Base-by-base conservation (phyloP, 345 rosid species). In the Gossypium raimondii region DNA sequence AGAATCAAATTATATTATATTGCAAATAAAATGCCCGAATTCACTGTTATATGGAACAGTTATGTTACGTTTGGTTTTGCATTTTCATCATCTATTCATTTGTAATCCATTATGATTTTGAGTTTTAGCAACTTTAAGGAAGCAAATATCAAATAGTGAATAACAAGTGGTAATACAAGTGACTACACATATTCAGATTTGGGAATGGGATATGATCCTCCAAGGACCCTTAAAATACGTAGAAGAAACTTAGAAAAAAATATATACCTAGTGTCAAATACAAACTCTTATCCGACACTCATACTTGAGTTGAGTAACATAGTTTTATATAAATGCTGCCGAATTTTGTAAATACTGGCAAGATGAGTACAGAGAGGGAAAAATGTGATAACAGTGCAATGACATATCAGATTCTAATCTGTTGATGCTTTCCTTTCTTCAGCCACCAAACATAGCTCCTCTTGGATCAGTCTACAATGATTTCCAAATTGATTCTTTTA, bases 401-500 rank as follows among this genome's bases (percentile, higher is more conserved):
- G 12, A 11, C 38, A 29, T 38, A 9, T 63, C 0, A 5, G 25
- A 65, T 24, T 74, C 67, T 75, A 44, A 57, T 45, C 14, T 58
- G 2, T 44, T 61, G 24, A 48, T 57, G 51, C 17, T 71, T 67
- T 79, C 75, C 60, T 79, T 81, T 70, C 57, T 75, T 76, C 89
- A 92, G 94, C 92, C 86, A 27, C 85, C 94, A 68, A 82, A 84
- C 63, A 80, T 82, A 81, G 80, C 92, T 47, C 86, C 92, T 13
- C 70, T 89, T 85, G 97, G 91, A 79, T 82, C 91, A 22, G 83
- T 83, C 62, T 88, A 87, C 82, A 87, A 74, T 72, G 87, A 85
- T 77, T 91, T 94, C 84, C 97, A 92, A 80, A 89, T 89, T 67
- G 98, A 94, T 82, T 92, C 98, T 4, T 89, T 90, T 82, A 94